phyloP scores from a whole-genome alignment of 1,284 basidiomycete species.

The Mycosarcoma maydis region DNA sequence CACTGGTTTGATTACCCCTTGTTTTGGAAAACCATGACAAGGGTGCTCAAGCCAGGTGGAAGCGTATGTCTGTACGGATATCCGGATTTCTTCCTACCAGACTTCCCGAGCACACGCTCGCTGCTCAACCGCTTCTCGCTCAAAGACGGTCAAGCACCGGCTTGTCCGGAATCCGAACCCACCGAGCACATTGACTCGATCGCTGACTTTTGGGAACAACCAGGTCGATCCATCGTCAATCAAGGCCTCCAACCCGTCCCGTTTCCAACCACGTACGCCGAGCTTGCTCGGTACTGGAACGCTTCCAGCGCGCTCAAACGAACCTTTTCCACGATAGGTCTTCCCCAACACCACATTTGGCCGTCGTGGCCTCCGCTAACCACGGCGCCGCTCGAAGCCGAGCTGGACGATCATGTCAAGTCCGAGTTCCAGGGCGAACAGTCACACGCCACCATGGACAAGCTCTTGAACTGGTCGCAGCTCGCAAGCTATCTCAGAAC shows the following conservation, averaged over 20 bases:
- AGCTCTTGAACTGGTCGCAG: slow-evolving; percentile 74
- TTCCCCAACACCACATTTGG: slow-evolving; percentile 23
- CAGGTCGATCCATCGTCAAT: slow-evolving; percentile 80
- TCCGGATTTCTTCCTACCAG: slow-evolving; percentile 78
- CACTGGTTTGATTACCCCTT: slow-evolving; percentile 85
- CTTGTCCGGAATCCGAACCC: slow-evolving; percentile 2
- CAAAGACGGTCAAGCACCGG: slow-evolving; percentile 17
- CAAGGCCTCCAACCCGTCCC: slow-evolving; percentile 77
- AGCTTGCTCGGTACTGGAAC: slow-evolving; percentile 66
- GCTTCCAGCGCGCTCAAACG: slow-evolving; percentile 10
- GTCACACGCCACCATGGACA: slow-evolving; percentile 68
- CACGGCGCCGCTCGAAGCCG: slow-evolving; percentile 1
- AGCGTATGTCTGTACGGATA: slow-evolving; percentile 83
- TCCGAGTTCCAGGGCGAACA: slow-evolving; percentile 10
- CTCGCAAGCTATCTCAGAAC: slow-evolving; percentile 78
- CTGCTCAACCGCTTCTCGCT: slow-evolving; percentile 75
- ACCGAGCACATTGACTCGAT: slow-evolving; percentile 69
- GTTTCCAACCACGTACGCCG: slow-evolving; percentile 70
- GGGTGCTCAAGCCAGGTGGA: slow-evolving; percentile 76
- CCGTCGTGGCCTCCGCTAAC: slow-evolving; percentile 24
- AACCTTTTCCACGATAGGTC: slow-evolving; percentile 27
- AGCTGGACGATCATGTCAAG: neutral
- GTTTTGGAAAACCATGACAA: slow-evolving; percentile 77
- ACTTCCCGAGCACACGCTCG: slow-evolving; percentile 73
- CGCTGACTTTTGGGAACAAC: slow-evolving; percentile 81